Evolutionary conservation across 371 early-diverging fungal species (phyloP).

Genomic region (Sporodiniella umbellata): DNA sequence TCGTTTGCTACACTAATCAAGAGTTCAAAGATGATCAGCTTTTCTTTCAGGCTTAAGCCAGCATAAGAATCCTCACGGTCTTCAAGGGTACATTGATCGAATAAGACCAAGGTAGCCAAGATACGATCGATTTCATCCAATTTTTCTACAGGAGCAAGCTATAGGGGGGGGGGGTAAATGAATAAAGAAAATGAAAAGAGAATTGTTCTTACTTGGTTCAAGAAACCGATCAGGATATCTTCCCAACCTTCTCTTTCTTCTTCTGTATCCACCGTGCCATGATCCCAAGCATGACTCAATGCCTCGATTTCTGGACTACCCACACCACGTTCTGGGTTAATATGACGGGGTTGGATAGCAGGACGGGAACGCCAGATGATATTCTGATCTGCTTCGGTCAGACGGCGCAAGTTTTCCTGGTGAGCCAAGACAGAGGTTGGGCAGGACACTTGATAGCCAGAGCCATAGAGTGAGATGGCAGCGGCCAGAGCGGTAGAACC

Average conservation of each 20-base stretch:
- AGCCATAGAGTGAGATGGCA: constrained; percentile 16
- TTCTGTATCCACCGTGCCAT: constrained; percentile 21
- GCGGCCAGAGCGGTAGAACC: constrained; percentile 17
- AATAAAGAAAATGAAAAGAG: not conserved
- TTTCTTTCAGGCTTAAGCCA: constrained; percentile 41
- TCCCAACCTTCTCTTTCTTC: constrained; percentile 47
- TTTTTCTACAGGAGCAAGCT: constrained; percentile 48
- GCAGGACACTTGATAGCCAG: constrained; percentile 21
- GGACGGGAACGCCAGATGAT: constrained; percentile 10
- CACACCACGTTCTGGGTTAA: constrained; percentile 21
- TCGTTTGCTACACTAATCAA: constrained; percentile 51
- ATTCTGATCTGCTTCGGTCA: constrained; percentile 11
- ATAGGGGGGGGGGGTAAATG: too few relatives aligned
- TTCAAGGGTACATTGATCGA: constrained; percentile 31
- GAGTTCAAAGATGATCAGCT: constrained; percentile 47
- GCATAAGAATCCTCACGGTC: constrained; percentile 48
- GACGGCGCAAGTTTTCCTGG: constrained; percentile 2
- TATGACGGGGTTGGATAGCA: constrained; percentile 3
- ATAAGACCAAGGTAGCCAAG: constrained; percentile 44
- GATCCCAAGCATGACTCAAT: constrained; percentile 35
- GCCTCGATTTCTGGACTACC: constrained; percentile 27
- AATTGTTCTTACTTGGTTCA: constrained; percentile 34
- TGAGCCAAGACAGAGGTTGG: not conserved
- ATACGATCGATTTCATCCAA: constrained; percentile 48
- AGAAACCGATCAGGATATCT: constrained; percentile 42